Percentiles rank a stretch among this genome's conserved stretches.
Evolutionary conservation across 345 rosid genomes (phyloP).

Genomic region (Bruguiera parviflora): DNA sequence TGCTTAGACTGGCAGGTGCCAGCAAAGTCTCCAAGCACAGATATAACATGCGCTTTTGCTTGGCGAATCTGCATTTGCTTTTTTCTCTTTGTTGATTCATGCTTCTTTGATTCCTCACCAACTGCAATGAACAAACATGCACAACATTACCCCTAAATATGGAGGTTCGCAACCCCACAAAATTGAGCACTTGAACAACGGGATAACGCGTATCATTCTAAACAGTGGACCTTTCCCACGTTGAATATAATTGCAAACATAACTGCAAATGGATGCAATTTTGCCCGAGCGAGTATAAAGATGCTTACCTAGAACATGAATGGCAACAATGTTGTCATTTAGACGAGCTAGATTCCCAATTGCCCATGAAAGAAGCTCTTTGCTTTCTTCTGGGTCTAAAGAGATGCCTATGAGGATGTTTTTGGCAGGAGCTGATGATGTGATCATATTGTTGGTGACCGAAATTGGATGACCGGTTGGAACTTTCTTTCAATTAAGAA

Average conservation of each 20-base stretch:
- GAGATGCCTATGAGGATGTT: slow-evolving; percentile 69
- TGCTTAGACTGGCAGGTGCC: slow-evolving; percentile 53
- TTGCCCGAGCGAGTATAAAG: too few species aligned
- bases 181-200: too few species aligned
- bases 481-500: too few species aligned
- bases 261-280: too few species aligned
- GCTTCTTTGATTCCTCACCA: slow-evolving; percentile 50
- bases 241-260: too few species aligned
- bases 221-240: too few species aligned
- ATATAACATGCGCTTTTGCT: slow-evolving; percentile 78
- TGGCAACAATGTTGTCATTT: slow-evolving; percentile 63
- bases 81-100: slow-evolving; percentile 29
- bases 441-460: slow-evolving; percentile 38
- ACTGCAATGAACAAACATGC: slow-evolving; percentile 25
- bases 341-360: slow-evolving; percentile 70
- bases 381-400: slow-evolving; percentile 53
- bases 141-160: neutral
- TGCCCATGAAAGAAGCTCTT: slow-evolving; percentile 77
- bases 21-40: slow-evolving; percentile 76
- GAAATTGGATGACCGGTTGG: neutral
- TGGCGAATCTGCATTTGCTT: slow-evolving; percentile 49
- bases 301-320: slow-evolving; percentile 65
- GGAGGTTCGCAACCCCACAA: too few species aligned
- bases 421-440: slow-evolving; percentile 40
- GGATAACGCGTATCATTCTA: too few species aligned